phyloP scores from a whole-genome alignment of 2,329 filamentous ascomycete species.

The Botrytis porri region DNA sequence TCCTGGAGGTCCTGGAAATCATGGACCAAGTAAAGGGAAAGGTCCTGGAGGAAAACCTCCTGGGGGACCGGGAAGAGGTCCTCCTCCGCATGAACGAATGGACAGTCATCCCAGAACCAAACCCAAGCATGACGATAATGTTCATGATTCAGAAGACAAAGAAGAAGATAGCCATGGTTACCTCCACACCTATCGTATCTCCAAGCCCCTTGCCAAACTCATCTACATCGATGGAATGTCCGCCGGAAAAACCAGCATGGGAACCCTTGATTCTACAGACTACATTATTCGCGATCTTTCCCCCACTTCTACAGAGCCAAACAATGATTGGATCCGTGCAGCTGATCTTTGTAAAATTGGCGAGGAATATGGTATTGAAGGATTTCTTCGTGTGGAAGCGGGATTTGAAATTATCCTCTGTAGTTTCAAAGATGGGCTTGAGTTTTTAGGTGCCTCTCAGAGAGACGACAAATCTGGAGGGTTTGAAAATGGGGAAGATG shows the following conservation, averaged over 20 bases:
- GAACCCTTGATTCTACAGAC: constrained; percentile 68
- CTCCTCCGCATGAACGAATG: constrained; percentile 7
- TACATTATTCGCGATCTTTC: constrained; percentile 45
- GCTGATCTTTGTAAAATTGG: constrained; percentile 54
- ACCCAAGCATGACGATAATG: not conserved
- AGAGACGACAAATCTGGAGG: constrained; percentile 20
- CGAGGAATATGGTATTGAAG: constrained; percentile 56
- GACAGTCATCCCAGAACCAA: not conserved
- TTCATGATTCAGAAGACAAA: not conserved
- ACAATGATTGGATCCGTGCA: constrained; percentile 53
- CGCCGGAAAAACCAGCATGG: constrained; percentile 62
- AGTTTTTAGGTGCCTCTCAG: constrained; percentile 29
- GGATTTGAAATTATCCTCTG: constrained; percentile 72
- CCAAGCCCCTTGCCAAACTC: constrained; percentile 52
- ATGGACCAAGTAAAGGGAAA: constrained; percentile 11
- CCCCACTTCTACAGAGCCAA: constrained; percentile 21
- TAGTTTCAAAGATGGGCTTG: constrained; percentile 48
- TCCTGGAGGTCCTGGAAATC: constrained; percentile 19
- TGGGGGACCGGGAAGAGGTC: constrained; percentile 11
- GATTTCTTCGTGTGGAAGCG: constrained; percentile 63
- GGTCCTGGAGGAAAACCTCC: constrained; percentile 4
- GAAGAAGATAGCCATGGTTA: constrained; percentile 47
- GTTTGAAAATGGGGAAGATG: not conserved
- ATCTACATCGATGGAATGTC: constrained; percentile 70
- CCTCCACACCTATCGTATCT: constrained; percentile 64